Conservation (phyloP, 2,329 filamentous ascomycete species). For the Fusarium sp. region DNA sequence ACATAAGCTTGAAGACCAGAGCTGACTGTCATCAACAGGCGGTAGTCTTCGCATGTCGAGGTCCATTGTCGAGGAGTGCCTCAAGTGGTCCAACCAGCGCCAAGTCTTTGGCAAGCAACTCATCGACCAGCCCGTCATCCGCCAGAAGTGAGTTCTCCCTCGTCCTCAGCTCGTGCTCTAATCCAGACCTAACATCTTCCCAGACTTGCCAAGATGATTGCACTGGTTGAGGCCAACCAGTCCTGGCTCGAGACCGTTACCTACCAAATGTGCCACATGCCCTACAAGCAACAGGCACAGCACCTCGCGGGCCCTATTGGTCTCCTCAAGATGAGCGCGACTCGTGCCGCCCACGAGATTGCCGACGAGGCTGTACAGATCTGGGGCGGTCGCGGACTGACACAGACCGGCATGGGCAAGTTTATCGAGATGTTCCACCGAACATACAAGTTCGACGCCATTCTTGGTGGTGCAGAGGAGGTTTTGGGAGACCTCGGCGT, state of each 20-base stretch:
- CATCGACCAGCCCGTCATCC: slow-evolving; percentile 86
- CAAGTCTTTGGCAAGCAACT: slow-evolving; percentile 87
- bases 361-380: slow-evolving; percentile 89
- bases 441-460: slow-evolving; percentile 86
- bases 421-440: slow-evolving; percentile 89
- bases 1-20: background rate
- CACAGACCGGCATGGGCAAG: slow-evolving; percentile 86
- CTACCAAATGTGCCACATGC: slow-evolving; percentile 91
- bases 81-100: slow-evolving; percentile 92
- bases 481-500: slow-evolving; percentile 86
- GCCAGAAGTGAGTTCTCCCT: slow-evolving; percentile 74
- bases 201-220: slow-evolving; percentile 88
- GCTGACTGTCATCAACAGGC: slow-evolving; percentile 50
- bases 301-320: slow-evolving; percentile 86
- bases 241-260: slow-evolving; percentile 89
- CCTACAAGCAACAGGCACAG: slow-evolving; percentile 81
- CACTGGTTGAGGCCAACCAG: slow-evolving; percentile 85
- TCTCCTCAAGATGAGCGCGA: slow-evolving; percentile 84
- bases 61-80: slow-evolving; percentile 83
- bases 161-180: background rate
- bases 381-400: slow-evolving; percentile 86
- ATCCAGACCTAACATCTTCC: slow-evolving; percentile 3
- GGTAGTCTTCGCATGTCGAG: slow-evolving; percentile 76
- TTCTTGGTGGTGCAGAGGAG: slow-evolving; percentile 87
- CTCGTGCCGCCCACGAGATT: slow-evolving; percentile 84